Evolutionary conservation across 1,284 basidiomycete species (phyloP).

Genomic region (Entoloma clypeatum): DNA sequence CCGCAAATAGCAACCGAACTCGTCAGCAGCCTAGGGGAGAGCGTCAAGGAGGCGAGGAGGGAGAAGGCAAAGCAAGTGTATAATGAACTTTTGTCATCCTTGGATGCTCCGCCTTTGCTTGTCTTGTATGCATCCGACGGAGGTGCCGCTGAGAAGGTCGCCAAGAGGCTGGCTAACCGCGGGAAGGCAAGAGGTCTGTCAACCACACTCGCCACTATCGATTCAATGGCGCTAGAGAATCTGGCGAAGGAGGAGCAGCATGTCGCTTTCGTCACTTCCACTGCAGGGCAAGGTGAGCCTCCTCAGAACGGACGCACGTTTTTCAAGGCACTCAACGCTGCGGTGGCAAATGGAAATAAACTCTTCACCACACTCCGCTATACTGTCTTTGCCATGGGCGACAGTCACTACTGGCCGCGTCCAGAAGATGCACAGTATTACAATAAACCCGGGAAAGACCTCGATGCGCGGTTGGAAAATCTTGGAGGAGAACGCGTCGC

Average conservation of each 20-base stretch:
- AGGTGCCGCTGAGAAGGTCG: conserved; percentile 93
- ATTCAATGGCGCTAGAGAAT: conserved; percentile 74
- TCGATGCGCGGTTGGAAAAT: conserved; percentile 73
- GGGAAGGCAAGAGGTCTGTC: conserved; percentile 86
- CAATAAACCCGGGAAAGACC: conserved; percentile 95
- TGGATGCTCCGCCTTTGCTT: conserved; percentile 88
- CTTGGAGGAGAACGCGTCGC: conserved; percentile 75
- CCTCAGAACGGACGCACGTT: conserved; percentile 94
- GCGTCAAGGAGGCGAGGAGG: conserved; percentile 80
- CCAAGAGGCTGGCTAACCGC: conserved; percentile 82
- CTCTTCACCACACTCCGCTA: conserved; percentile 65
- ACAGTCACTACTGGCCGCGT: conserved; percentile 99
- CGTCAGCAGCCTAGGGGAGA: conserved; percentile 82
- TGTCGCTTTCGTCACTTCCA: conserved; percentile 87
- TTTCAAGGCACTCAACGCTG: conserved; percentile 81
- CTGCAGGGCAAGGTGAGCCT: conserved; percentile 98
- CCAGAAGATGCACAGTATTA: conserved; percentile 96
- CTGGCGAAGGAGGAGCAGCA: conserved; percentile 71
- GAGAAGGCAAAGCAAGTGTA: conserved; percentile 85
- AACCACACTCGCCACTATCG: conserved; percentile 68
- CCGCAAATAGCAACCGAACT: conserved; percentile 84
- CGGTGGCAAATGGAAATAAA: conserved; percentile 52
- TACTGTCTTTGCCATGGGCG: conserved; percentile 93
- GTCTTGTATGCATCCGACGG: conserved; percentile 94
- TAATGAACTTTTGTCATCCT: conserved; percentile 76